Base-by-base conservation (phyloP, 2,329 filamentous ascomycete genomes). In the Lachnellula hyalina region DNA sequence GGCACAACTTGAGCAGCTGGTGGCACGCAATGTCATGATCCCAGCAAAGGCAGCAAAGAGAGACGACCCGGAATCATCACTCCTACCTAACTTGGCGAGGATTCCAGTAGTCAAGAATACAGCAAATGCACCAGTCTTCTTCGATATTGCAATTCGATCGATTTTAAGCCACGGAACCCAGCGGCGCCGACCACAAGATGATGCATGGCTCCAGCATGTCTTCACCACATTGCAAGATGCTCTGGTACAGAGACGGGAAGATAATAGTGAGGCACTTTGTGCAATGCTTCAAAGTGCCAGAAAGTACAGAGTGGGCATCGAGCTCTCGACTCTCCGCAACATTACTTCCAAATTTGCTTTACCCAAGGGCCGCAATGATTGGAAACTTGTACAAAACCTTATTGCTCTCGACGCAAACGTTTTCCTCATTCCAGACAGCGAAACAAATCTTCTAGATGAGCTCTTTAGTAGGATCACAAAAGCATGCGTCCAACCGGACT, bases 141-240 rank as follows among this genome's bases (percentile, higher is more conserved):
- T 78, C 49, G 72, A 76, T 51, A 71, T 76, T 54, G 74, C 75
- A 3, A 71, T 74, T 23, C 71, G 74, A 36, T 74, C 73, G 36
- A 69, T 77, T 15, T 73, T 65, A n/a, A 50, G 73, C 17, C 68
- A 73, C 53, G 69, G 73, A 53, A 71, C 72, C 11, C 74, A 74
- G 46, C 74, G 76, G 48, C 67, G 72, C 38, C 71, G 75, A 59
- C 71, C 71, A 7, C 65, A 72, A 23, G 77, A 80, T 63, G 73
- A 73, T 40, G 68, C 71, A 14, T 80, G 77, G 77, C 62, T 81
- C 49, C 75, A 78, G 62, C 71, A 70, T 2, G 65, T 77, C n/a
- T 78, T 79, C 52, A 69, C 72, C 23, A 56, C 61, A 2, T 47
- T 70, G 2, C 60, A 59, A 47, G 47, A 59, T 52, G 58, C 62